Base-by-base conservation (phyloP, 805 yeast species). In the Kregervanrija delftensis region DNA sequence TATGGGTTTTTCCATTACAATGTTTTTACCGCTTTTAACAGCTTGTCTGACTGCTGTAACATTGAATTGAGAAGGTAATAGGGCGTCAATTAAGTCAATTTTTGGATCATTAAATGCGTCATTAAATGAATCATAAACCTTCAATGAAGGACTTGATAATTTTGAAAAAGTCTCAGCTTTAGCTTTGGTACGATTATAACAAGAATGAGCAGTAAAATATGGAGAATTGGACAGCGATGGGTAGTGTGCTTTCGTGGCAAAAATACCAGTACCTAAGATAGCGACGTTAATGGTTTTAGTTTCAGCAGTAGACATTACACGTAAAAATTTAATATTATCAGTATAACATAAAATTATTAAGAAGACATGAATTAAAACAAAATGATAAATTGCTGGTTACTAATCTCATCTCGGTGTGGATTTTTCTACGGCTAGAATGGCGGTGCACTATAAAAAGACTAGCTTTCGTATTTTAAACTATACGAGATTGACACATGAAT, bases 1-100 rank as follows among this genome's bases (percentile, higher is more conserved):
- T 60, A 91, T 81, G 51, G 98, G 98, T 67, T 91, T 91, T 63
- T 91, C 98, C 57, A 91, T 65, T 34, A 79, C 71, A 39, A 90
- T 71, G 47, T 96, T 93, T 67, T 90, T 91, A 41, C 79, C 77
- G 54, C 84, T 74, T 40, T 76, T 73, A 44, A 87, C 69, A 2
- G 95, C 95, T 53, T 75, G 72, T 56, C 79, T 72, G 32, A 89
- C 83, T 2, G 81, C 81, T 35, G 71, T 78, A 39, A 79, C 68
- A 62, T 88, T 91, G 69, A 65, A 75, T 61, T 88, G 91, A 1
- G 82, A 96, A n/a, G 98, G 98, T 43, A 91, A 74, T 49, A 90
- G 71, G 2, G 88, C 95, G 60, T 91, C 97, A 30, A 91, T 74
- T 30, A 82, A 74, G 49, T 86, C 93, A 37, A 89, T 76, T 0